Evolutionary conservation across 495 filamentous ascomycete genomes (phyloP), one percentile per base, ranked within the genome.

Genomic region (Daldinia grandis): DNA sequence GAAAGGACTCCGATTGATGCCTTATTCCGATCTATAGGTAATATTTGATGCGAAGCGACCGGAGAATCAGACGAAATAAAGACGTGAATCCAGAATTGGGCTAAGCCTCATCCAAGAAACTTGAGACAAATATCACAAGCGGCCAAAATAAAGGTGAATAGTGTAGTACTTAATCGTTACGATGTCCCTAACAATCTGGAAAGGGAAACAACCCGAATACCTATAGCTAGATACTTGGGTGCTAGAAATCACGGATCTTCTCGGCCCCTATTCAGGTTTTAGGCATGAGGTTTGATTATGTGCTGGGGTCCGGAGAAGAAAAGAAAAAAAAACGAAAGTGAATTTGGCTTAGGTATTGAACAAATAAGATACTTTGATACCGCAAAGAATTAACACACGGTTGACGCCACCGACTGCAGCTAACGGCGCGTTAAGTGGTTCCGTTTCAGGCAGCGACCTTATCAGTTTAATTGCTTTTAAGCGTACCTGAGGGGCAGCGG

Each of bases 381-480:
- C 1, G 15, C 12, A 37, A 21, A 57, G 54, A 57, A 38, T 24
- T 57, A 37, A 24, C 30, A 24, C 30, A 37, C n/a, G 19, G 54
- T 19, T 30, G 54, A 57, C 54, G 30, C 54, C 30, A 25, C 33
- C 7, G 5, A 14, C 17, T 9, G 37, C 12, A 55, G 51, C 27
- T 30, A 55, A 54, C 12, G 3, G 53, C 69, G 69, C 69, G 69
- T 72, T 72, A 72, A 72, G 69, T 68, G 64, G 28, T 72, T 72
- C 58, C 59, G 47, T 64, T 64, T 67, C 28, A 61, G 50, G 56
- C n/a, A 28, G 17, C 14, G n/a, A 57, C 37, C 51, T 64, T 66
- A 66, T 66, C 63, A 64, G 62, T 67, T 64, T 64, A 67, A 67
- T 72, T 60, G 63, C n/a, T 30, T 72, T 59, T 67, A 67, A 63